Conservation (phyloP, 495 filamentous ascomycete species). For the Bryoglossum gracile region DNA sequence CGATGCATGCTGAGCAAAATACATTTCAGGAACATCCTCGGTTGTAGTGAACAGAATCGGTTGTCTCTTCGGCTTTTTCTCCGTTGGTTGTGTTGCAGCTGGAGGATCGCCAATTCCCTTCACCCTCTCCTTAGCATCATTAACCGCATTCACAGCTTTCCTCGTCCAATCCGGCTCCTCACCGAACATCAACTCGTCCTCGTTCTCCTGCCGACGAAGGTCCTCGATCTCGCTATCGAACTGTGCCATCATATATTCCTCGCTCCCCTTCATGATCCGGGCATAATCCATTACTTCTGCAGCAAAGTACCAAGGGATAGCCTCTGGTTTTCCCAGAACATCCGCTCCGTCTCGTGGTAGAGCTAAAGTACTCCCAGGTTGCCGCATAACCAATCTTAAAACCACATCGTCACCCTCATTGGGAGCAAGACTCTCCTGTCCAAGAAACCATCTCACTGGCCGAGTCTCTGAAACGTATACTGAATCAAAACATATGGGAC, state of each 20-base stretch:
- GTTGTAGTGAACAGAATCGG: conserved; percentile 37
- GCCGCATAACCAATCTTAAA: conserved; percentile 72
- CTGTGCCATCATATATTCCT: conserved; percentile 77
- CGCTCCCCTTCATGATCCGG: conserved; percentile 88
- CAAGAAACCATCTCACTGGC: conserved; percentile 84
- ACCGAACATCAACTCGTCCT: conserved; percentile 89
- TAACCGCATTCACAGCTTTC: conserved; percentile 67
- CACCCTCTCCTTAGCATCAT: conserved; percentile 63
- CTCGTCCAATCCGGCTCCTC: conserved; percentile 88
- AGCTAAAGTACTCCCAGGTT: conserved; percentile 73
- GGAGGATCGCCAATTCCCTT: conserved; percentile 68
- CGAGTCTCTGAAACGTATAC: conserved; percentile 84
- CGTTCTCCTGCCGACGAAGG: conserved; percentile 65
- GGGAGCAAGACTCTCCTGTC: conserved; percentile 75
- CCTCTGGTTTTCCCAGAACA: conserved; percentile 54
- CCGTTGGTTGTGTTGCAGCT: conserved; percentile 41
- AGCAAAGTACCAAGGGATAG: conserved; percentile 89
- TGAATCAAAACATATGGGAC: conserved; percentile 89
- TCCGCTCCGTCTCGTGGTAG: conserved; percentile 80
- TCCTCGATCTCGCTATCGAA: conserved; percentile 71
- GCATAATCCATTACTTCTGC: conserved; percentile 93
- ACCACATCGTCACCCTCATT: conserved; percentile 84
- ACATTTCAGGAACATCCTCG: conserved; percentile 47
- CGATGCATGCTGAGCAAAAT: conserved; percentile 40
- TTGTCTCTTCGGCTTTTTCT: conserved; percentile 30